These are phyloP conservation scores for Lentinula novae-zelandiae DNA, from an alignment of 1,284 basidiomycete species.

Conservation along the genomic window DNA sequence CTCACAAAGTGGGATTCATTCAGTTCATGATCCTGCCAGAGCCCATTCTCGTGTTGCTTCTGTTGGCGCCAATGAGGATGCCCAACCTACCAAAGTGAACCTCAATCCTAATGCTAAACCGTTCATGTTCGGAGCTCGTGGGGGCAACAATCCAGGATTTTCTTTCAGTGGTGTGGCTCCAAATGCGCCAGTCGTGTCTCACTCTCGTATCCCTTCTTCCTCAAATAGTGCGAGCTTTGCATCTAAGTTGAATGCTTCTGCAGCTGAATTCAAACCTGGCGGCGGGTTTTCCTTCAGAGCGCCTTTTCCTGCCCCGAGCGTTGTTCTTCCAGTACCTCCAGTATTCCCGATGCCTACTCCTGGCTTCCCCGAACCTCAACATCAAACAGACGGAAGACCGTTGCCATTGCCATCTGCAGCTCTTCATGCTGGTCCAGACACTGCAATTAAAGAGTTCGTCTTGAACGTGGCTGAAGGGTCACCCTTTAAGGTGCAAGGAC, in stretches of 20 bases:
- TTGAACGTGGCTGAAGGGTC: slow-evolving; percentile 16
- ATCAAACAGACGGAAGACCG: slow-evolving; percentile 17
- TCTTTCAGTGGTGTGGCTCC: slow-evolving; percentile 29
- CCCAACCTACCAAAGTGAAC: slow-evolving; percentile 22
- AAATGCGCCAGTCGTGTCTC: slow-evolving; percentile 35
- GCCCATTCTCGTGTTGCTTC: slow-evolving; percentile 60
- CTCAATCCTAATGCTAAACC: slow-evolving; percentile 79
- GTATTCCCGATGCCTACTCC: slow-evolving; percentile 21
- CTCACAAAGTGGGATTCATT: slow-evolving; percentile 44
- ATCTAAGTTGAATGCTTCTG: slow-evolving; percentile 68
- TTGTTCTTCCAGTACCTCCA: neutral
- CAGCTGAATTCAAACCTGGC: slow-evolving; percentile 74
- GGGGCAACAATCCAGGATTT: slow-evolving; percentile 28
- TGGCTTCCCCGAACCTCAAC: slow-evolving; percentile 23
- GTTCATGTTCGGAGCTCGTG: slow-evolving; percentile 44
- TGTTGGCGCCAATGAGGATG: slow-evolving; percentile 15
- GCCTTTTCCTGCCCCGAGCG: slow-evolving; percentile 28
- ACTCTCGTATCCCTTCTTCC: slow-evolving; percentile 49
- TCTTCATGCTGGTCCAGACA: neutral
- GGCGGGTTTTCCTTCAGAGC: slow-evolving; percentile 69
- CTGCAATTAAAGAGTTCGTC: neutral
- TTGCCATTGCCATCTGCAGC: slow-evolving; percentile 18
- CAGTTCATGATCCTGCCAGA: slow-evolving; percentile 55
- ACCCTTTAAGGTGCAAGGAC: slow-evolving; percentile 48
- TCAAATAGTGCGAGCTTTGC: slow-evolving; percentile 34